Evolutionary conservation across 2,329 filamentous ascomycete species (phyloP).

Genomic region (Fusarium annulatum): DNA sequence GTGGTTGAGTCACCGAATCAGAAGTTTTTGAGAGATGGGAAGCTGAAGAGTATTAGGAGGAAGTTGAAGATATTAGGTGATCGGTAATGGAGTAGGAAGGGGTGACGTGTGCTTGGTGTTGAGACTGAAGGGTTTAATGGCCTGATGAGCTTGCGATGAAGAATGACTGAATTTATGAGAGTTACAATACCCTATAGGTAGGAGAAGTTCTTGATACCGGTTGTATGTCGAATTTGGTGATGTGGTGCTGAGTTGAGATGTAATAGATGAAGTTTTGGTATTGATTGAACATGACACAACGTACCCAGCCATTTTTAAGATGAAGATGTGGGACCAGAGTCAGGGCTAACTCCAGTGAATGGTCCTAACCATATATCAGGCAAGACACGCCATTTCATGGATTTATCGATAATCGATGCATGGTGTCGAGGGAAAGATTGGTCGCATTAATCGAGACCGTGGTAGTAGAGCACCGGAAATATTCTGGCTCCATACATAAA

Average conservation of each 20-base stretch:
- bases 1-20: neutral
- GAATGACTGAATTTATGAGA: neutral
- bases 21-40: neutral
- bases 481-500: neutral
- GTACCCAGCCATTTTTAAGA: neutral
- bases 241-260: neutral
- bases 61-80: neutral
- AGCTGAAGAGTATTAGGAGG: neutral
- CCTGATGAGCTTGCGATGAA: fast-evolving
- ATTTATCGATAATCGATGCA: too few species aligned
- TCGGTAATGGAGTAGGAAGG: neutral
- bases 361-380: too few species aligned
- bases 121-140: neutral
- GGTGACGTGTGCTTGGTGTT: neutral
- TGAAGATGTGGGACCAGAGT: neutral
- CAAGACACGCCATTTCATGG: neutral
- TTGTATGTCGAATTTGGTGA: neutral
- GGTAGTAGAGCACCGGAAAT: neutral
- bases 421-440: too few species aligned
- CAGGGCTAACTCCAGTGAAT: too few species aligned
- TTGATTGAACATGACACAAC: neutral
- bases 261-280: neutral
- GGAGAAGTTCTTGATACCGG: neutral
- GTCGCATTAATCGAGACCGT: neutral
- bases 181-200: neutral